Percentiles rank a stretch among this genome's conserved stretches.
Evolutionary conservation across 257 asterid species (phyloP).

Genomic region (Catharanthus roseus): DNA sequence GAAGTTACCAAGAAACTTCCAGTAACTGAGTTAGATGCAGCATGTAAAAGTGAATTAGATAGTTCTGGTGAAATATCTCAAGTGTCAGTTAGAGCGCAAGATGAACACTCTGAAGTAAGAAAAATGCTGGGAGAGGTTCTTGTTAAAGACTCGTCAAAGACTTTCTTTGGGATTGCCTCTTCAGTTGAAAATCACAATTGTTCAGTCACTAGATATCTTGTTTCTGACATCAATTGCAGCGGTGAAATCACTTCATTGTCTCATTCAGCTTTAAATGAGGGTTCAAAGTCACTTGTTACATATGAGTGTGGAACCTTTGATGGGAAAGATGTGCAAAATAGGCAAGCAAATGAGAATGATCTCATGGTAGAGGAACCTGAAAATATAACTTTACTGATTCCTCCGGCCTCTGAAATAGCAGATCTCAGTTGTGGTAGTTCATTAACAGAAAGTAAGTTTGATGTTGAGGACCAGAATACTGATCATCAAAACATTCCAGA

Average conservation of each 20-base stretch:
- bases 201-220: constrained; percentile 16
- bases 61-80: constrained; percentile 19
- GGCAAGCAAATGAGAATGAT: constrained; percentile 14
- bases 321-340: constrained; percentile 8
- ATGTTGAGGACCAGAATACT: constrained; percentile 27
- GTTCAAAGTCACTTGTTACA: constrained; percentile 12
- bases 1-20: constrained; percentile 22
- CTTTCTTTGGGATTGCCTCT: constrained; percentile 16
- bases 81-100: constrained; percentile 14
- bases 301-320: neutral
- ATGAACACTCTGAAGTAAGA: constrained; percentile 14
- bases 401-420: constrained; percentile 24
- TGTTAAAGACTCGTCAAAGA: constrained; percentile 13
- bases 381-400: constrained; percentile 16
- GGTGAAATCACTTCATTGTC: constrained; percentile 15
- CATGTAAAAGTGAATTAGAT: constrained; percentile 22
- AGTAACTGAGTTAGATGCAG: constrained; percentile 18
- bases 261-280: constrained; percentile 21
- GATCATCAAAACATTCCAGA: constrained; percentile 19
- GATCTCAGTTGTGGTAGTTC: constrained; percentile 24
- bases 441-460: constrained; percentile 19
- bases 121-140: constrained; percentile 16
- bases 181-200: constrained; percentile 23
- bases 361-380: constrained; percentile 14
- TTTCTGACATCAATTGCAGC: constrained; percentile 19